Percentiles rank a stretch among this genome's conserved stretches.
Conservation (phyloP, 345 rosid species). For the Mallotus nudiflorus region DNA sequence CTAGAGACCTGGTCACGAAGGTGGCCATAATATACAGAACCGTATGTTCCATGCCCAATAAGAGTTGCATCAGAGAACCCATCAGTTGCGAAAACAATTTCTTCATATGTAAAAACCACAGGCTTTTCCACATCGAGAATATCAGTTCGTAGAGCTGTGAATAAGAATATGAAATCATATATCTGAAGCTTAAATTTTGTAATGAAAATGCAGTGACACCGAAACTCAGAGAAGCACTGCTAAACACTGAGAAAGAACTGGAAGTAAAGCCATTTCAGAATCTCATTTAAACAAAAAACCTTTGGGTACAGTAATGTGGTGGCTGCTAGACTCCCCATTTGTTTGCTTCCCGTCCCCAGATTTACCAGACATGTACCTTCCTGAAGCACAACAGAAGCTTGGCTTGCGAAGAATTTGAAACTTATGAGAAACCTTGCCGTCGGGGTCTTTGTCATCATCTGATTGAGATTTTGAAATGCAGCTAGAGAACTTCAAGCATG, state of each 20-base stretch:
- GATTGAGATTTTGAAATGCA: constrained; percentile 42
- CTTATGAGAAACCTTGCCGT: constrained; percentile 53
- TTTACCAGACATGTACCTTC: constrained; percentile 70
- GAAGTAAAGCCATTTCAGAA: neutral
- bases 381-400: constrained; percentile 85
- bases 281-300: constrained; percentile 34
- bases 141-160: constrained; percentile 65
- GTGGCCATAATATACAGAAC: constrained; percentile 80
- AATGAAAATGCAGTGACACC: neutral
- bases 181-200: constrained; percentile 9
- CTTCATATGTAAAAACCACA: constrained; percentile 74
- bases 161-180: constrained; percentile 5
- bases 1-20: constrained; percentile 75
- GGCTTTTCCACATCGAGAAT: constrained; percentile 84
- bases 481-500: constrained; percentile 64
- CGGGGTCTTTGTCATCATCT: constrained; percentile 38
- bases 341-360: constrained; percentile 66
- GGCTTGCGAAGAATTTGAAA: constrained; percentile 87
- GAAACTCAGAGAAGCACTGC: neutral
- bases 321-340: constrained; percentile 60
- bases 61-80: constrained; percentile 82
- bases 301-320: constrained; percentile 62
- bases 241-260: neutral
- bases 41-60: constrained; percentile 92
- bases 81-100: constrained; percentile 63